A percentile compares a stretch with the other conserved stretches of the same genome.
Conservation (phyloP, 2,329 filamentous ascomycete species). For the Fusarium concolor region DNA sequence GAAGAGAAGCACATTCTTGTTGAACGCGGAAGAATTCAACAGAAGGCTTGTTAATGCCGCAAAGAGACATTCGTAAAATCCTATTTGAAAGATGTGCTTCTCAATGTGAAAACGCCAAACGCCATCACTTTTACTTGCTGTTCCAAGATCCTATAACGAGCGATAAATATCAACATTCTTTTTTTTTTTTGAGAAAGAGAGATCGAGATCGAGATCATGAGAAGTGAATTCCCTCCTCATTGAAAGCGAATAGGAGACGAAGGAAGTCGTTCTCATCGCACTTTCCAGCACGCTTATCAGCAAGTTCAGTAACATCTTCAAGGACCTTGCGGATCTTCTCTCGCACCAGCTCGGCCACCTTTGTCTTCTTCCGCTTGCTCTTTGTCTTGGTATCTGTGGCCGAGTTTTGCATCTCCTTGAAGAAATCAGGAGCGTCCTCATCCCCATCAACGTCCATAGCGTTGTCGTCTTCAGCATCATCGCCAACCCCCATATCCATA, state of each 20-base stretch:
- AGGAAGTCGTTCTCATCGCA: slow-evolving; percentile 95
- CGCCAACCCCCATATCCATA: slow-evolving; percentile 54
- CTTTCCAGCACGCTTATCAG: slow-evolving; percentile 83
- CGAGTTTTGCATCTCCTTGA: slow-evolving; percentile 71
- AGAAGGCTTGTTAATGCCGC: slow-evolving; percentile 4
- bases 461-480: slow-evolving; percentile 59
- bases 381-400: slow-evolving; percentile 67
- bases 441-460: slow-evolving; percentile 68
- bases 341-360: slow-evolving; percentile 82
- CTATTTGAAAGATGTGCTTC: slow-evolving; percentile 13
- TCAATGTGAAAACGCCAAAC: slow-evolving; percentile 31
- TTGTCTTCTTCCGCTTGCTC: slow-evolving; percentile 80
- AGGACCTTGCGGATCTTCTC: slow-evolving; percentile 89
- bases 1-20: slow-evolving; percentile 27
- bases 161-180: slow-evolving; percentile 7
- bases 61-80: slow-evolving; percentile 25
- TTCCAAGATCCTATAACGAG: slow-evolving; percentile 1
- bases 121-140: slow-evolving; percentile 30
- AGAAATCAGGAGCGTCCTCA: slow-evolving; percentile 85
- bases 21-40: slow-evolving; percentile 19
- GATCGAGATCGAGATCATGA: too few species aligned
- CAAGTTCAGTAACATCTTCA: slow-evolving; percentile 81
- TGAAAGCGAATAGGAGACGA: slow-evolving; percentile 82
- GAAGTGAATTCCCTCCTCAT: slow-evolving; percentile 94
- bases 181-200: neutral